Base-by-base conservation (phyloP, 164 flowering plant genomes). In the Amborella trichopoda region DNA sequence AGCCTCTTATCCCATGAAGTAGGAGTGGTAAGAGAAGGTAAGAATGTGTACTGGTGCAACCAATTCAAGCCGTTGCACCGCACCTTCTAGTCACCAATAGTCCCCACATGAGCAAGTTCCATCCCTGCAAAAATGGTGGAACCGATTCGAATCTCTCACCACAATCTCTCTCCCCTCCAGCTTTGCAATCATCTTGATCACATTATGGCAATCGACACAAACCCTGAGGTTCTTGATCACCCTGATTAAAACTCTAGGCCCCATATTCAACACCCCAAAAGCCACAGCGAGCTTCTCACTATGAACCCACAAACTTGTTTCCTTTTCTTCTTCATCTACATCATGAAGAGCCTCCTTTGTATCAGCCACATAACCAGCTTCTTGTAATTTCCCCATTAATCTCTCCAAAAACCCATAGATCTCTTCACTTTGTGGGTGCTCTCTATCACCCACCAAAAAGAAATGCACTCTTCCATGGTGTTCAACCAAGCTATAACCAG, bases 231-330 rank as follows among this genome's bases (percentile, higher is more conserved):
- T 87, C 69, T 83, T 87, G 37, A 73, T 69, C 39, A 83, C 64
- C 17, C 74, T 81, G 46, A 87, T 67, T 13, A 61, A 69, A 12
- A 74, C 47, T 19, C 91, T 85, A 57, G 81, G 77, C 42, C 54
- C 56, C 18, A 86, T 68, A 41, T 66, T 83, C 70, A 87, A 70
- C 44, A 87, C 56, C 37, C 83, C 91, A 65, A 72, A 81, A 11
- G 76, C 94, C 45, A 87, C 81, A 4, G 94, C 96, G 22, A 87
- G 60, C 54, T 81, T 87, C 73, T 87, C 94, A 50, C 94, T 83
- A 23, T 87, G 96, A 49, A 77, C 71, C 48, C 65, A 60, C 22
- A 81, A 40, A 2, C 48, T 47, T 67, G 77, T 71, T 58, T 65
- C 81, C 63, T 79, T 83, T 65, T 87, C 96, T 63, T 83, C 91